Evolutionary conservation across 2,329 filamentous ascomycete species (phyloP).

Genomic region (Trichoderma afroharzianum): DNA sequence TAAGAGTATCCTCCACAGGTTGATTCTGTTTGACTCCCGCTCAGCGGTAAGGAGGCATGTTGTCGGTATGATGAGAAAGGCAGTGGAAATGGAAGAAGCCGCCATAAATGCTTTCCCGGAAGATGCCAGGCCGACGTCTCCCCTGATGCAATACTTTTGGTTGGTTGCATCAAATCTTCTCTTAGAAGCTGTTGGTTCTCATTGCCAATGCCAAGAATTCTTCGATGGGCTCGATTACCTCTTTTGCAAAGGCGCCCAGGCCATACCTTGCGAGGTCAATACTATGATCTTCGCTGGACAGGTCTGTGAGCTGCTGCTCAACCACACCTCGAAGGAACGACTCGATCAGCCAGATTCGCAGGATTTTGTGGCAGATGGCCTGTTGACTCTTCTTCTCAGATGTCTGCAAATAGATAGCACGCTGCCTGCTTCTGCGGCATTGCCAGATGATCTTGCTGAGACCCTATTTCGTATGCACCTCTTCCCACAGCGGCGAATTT

Average conservation of each 20-base stretch:
- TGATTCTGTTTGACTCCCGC: conserved; percentile 30
- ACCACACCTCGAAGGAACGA: conserved; percentile 41
- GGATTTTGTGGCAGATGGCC: conserved; percentile 30
- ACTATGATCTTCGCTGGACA: conserved; percentile 30
- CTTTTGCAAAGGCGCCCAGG: conserved; percentile 33
- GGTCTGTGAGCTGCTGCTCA: conserved; percentile 34
- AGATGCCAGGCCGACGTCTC: not conserved
- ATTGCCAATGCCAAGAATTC: conserved; percentile 42
- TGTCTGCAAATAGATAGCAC: conserved; percentile 31
- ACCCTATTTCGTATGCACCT: conserved; percentile 61
- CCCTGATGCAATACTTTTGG: conserved; percentile 30
- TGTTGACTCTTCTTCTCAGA: conserved; percentile 29
- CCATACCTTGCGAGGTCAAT: conserved; percentile 29
- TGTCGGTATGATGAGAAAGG: conserved; percentile 34
- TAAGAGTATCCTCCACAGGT: conserved; percentile 21
- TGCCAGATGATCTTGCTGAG: conserved; percentile 31
- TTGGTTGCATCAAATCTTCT: conserved; percentile 34
- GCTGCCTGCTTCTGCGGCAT: conserved; percentile 22
- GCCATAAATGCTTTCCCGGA: not conserved
- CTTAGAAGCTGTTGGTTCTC: conserved; percentile 28
- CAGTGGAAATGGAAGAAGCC: conserved; percentile 20
- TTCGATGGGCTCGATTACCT: conserved; percentile 41
- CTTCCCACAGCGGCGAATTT: conserved; percentile 53
- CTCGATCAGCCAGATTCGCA: conserved; percentile 27
- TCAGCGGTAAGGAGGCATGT: conserved; percentile 28